A percentile compares a stretch with the other conserved stretches of the same genome.
phyloP scores from a whole-genome alignment of 2,329 filamentous ascomycete genomes.

The Colletotrichum plurivorum region DNA sequence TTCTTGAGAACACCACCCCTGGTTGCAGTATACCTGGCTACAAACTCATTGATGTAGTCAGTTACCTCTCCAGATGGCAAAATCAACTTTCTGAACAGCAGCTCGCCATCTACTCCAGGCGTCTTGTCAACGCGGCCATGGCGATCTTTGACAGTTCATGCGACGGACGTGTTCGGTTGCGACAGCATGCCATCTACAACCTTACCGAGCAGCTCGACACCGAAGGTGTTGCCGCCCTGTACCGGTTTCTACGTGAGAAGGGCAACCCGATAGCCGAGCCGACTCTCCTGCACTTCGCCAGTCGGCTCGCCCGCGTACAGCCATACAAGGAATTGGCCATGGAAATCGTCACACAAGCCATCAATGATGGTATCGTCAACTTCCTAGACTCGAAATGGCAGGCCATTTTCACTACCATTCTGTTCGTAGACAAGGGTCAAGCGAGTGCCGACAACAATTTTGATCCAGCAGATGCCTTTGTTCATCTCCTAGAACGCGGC shows the following conservation, averaged over 20 bases:
- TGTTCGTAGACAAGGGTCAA: conserved; percentile 57
- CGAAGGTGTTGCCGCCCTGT: conserved; percentile 47
- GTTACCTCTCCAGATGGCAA: conserved; percentile 31
- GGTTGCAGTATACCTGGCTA: conserved; percentile 54
- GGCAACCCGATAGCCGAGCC: conserved; percentile 53
- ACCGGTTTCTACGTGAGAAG: conserved; percentile 49
- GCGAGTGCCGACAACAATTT: conserved; percentile 43
- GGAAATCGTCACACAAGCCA: conserved; percentile 53
- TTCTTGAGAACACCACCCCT: conserved; percentile 57
- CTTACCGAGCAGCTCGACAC: conserved; percentile 24
- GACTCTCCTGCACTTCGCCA: conserved; percentile 64
- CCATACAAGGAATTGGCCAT: conserved; percentile 59
- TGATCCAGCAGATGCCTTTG: conserved; percentile 68
- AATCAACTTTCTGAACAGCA: conserved; percentile 44
- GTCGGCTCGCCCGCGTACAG: conserved; percentile 56
- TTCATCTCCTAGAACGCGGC: conserved; percentile 71
- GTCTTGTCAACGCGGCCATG: conserved; percentile 45
- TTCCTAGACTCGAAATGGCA: conserved; percentile 63
- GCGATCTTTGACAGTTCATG: conserved; percentile 35
- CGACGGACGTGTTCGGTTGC: conserved; percentile 51
- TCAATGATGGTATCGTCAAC: conserved; percentile 57
- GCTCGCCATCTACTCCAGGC: conserved; percentile 7
- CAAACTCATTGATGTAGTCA: conserved; percentile 53
- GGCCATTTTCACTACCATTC: conserved; percentile 71
- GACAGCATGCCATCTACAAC: conserved; percentile 53